These are phyloP conservation scores for Ilex asprella DNA, from an alignment of 257 asterid genomes.

Conservation along the genomic window DNA sequence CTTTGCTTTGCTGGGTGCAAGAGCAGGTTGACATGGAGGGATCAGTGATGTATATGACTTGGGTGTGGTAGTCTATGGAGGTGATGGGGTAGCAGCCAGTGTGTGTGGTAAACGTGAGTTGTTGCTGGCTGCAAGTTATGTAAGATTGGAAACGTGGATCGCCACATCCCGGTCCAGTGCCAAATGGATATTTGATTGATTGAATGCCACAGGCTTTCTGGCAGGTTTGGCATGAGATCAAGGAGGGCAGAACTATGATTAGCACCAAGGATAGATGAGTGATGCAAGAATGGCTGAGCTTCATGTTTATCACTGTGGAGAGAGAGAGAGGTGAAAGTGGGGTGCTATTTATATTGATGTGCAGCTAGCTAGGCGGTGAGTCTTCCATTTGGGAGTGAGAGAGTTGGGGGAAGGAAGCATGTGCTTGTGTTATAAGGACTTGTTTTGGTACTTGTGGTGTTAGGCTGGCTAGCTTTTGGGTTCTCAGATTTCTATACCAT, in stretches of 20 bases:
- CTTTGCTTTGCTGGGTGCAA: conserved; percentile 65
- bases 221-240: conserved; percentile 49
- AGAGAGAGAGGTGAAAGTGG: conserved; percentile 9
- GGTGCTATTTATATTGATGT: conserved; percentile 11
- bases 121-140: conserved; percentile 48
- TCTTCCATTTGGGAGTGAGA: no score
- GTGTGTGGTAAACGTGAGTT: conserved; percentile 57
- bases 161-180: conserved; percentile 79
- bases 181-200: conserved; percentile 66
- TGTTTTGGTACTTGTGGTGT: no score
- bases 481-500: no score
- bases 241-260: conserved; percentile 26
- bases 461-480: no score
- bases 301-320: conserved; percentile 7
- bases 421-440: no score
- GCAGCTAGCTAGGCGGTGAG: no score
- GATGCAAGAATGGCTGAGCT: conserved; percentile 16
- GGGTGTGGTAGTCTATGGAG: conserved; percentile 59
- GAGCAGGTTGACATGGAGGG: conserved; percentile 82
- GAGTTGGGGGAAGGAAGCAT: no score
- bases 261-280: conserved; percentile 15
- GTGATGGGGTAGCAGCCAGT: conserved; percentile 65
- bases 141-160: conserved; percentile 60
- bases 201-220: conserved; percentile 51
- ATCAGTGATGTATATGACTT: conserved; percentile 55